Percentiles rank a stretch among this genome's conserved stretches.
Conservation (phyloP, 2,329 filamentous ascomycete species). For the Penicillium sp. region DNA sequence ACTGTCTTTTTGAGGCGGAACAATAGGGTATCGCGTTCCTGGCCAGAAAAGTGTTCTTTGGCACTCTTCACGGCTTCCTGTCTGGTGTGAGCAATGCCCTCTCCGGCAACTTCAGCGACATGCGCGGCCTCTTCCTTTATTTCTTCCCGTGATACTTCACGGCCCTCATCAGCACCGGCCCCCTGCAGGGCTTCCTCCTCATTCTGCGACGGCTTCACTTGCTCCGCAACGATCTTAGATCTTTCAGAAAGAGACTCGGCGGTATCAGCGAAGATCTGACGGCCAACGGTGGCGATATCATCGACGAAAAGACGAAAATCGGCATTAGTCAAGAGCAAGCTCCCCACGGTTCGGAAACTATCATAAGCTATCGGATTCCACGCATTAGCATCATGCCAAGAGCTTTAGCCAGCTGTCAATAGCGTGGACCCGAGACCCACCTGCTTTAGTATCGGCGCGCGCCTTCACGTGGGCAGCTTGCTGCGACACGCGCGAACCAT, state of each 20-base stretch:
- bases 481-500: slow-evolving; percentile 62
- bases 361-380: slow-evolving; percentile 62
- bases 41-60: slow-evolving; percentile 69
- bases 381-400: slow-evolving; percentile 11
- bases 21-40: slow-evolving; percentile 70
- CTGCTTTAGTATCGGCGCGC: slow-evolving; percentile 69
- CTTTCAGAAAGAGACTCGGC: slow-evolving; percentile 74
- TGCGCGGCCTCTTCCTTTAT: slow-evolving; percentile 58
- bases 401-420: slow-evolving; percentile 2
- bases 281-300: slow-evolving; percentile 73
- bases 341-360: slow-evolving; percentile 78
- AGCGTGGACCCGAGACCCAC: slow-evolving; percentile 38
- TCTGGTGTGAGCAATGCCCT: slow-evolving; percentile 39
- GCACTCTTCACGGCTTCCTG: slow-evolving; percentile 67
- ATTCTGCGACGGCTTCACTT: slow-evolving; percentile 66
- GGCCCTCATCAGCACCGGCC: slow-evolving; percentile 44
- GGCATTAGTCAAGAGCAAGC: slow-evolving; percentile 81
- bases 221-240: slow-evolving; percentile 70
- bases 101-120: slow-evolving; percentile 45
- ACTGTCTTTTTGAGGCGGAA: slow-evolving; percentile 75
- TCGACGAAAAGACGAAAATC: slow-evolving; percentile 85
- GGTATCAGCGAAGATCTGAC: slow-evolving; percentile 83
- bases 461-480: slow-evolving; percentile 62
- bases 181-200: slow-evolving; percentile 56
- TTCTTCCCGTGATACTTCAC: slow-evolving; percentile 60